A percentile compares a stretch with the other conserved stretches of the same genome.
Evolutionary conservation across 1,139 yeast genomes (phyloP).

Genomic region (Lodderomyces theae): DNA sequence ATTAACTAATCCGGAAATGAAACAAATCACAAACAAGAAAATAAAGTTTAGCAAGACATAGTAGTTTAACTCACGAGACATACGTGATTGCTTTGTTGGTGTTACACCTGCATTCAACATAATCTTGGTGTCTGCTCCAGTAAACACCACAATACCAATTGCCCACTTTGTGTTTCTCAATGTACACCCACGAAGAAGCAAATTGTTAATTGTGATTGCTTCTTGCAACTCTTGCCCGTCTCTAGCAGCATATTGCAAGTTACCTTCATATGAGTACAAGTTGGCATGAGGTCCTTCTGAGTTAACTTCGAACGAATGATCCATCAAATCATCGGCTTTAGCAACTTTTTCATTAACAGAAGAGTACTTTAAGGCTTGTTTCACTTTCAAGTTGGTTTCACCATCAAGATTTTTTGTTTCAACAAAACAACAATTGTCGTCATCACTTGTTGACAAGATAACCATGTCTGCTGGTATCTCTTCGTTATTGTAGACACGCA

Average conservation of each 20-base stretch:
- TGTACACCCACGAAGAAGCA: slow-evolving; percentile 51
- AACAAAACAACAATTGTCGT: slow-evolving; percentile 52
- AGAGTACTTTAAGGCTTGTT: slow-evolving; percentile 46
- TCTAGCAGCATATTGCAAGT: slow-evolving; percentile 33
- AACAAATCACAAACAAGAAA: slow-evolving; percentile 47
- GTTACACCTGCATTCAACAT: slow-evolving; percentile 58
- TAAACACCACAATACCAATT: slow-evolving; percentile 49
- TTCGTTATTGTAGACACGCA: slow-evolving; percentile 52
- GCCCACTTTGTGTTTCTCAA: slow-evolving; percentile 58
- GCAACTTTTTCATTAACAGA: slow-evolving; percentile 30
- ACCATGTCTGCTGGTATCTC: slow-evolving; percentile 58
- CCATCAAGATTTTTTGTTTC: slow-evolving; percentile 63
- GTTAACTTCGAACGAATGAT: slow-evolving; percentile 41
- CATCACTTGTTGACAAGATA: slow-evolving; percentile 51
- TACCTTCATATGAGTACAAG: slow-evolving; percentile 56
- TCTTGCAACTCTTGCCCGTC: slow-evolving; percentile 28
- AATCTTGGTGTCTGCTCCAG: slow-evolving; percentile 56
- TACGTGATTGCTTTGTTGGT: slow-evolving; percentile 54
- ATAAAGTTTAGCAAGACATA: slow-evolving; percentile 49
- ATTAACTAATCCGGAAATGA: slow-evolving; percentile 51
- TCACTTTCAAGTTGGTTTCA: slow-evolving; percentile 58
- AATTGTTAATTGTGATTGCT: slow-evolving; percentile 47
- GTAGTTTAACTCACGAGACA: slow-evolving; percentile 50
- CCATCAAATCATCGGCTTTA: slow-evolving; percentile 44
- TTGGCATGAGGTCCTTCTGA: slow-evolving; percentile 59